These are phyloP conservation scores for Teratosphaeria nubilosa DNA, from an alignment of 2,329 filamentous ascomycete genomes.

Conservation along the genomic window DNA sequence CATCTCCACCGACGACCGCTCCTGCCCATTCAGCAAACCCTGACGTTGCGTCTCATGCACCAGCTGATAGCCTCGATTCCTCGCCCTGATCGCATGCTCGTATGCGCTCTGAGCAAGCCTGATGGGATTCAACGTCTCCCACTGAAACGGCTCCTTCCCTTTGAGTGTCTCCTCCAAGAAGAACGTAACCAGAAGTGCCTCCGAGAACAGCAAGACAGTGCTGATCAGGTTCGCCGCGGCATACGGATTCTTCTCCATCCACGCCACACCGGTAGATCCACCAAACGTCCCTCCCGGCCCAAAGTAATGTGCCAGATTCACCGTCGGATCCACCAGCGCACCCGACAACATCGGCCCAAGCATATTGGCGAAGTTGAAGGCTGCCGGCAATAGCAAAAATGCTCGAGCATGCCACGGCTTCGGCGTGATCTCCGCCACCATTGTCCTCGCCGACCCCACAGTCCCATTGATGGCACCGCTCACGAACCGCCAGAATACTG, in stretches of 20 bases:
- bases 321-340: slow-evolving; percentile 50
- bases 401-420: slow-evolving; percentile 32
- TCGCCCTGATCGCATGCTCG: slow-evolving; percentile 11
- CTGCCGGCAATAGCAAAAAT: slow-evolving; percentile 30
- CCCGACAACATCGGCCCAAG: slow-evolving; percentile 47
- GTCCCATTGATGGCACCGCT: slow-evolving; percentile 33
- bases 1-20: slow-evolving; percentile 21
- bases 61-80: slow-evolving; percentile 19
- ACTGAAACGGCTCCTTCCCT: slow-evolving; percentile 17
- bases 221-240: slow-evolving; percentile 54
- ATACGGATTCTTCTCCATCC: slow-evolving; percentile 54
- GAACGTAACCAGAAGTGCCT: slow-evolving; percentile 46
- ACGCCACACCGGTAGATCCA: slow-evolving; percentile 44
- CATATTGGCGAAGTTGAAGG: slow-evolving; percentile 34
- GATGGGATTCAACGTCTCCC: slow-evolving; percentile 18
- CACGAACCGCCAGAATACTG: slow-evolving; percentile 30
- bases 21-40: slow-evolving; percentile 21
- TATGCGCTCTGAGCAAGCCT: slow-evolving; percentile 11
- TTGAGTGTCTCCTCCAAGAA: slow-evolving; percentile 48
- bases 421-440: slow-evolving; percentile 31
- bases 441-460: slow-evolving; percentile 32
- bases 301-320: slow-evolving; percentile 47
- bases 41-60: slow-evolving; percentile 19
- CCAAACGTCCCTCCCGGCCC: slow-evolving; percentile 46
- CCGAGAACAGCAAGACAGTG: slow-evolving; percentile 44